Percentiles rank a stretch among this genome's conserved stretches.
These are phyloP conservation scores for Xanthoconium stramineum DNA, from an alignment of 768 basidiomycete species.

Conservation along the genomic window DNA sequence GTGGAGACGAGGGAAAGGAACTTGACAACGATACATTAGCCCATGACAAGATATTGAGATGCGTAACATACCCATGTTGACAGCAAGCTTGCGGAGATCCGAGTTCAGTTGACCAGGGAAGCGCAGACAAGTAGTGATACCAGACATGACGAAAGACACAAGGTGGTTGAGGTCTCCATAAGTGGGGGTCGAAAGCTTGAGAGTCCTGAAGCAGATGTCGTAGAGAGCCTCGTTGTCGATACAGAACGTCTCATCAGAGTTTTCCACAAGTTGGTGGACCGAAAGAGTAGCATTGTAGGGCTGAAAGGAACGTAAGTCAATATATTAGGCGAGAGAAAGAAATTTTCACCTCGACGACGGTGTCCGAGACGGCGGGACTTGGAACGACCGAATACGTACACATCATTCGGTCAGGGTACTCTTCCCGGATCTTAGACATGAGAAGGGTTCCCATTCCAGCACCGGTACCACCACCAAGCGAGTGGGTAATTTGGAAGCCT, in stretches of 20 bases:
- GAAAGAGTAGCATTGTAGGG: constrained; percentile 99
- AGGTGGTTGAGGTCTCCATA: constrained; percentile 98
- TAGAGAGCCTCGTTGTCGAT: constrained; percentile 99
- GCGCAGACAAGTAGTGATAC: constrained; percentile 96
- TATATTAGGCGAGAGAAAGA: background rate
- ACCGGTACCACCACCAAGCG: constrained; percentile 98
- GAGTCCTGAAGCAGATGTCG: constrained; percentile 97
- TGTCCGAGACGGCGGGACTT: constrained; percentile 96
- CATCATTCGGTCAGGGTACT: constrained; percentile 99
- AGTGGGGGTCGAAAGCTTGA: constrained; percentile 93
- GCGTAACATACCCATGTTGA: constrained; percentile 88
- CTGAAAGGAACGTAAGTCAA: constrained; percentile 35
- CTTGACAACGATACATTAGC: constrained; percentile 37
- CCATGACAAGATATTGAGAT: background rate
- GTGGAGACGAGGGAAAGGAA: constrained; percentile 98
- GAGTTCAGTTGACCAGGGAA: constrained; percentile 99
- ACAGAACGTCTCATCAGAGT: constrained; percentile 99
- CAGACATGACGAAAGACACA: constrained; percentile 97
- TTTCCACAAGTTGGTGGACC: constrained; percentile 98
- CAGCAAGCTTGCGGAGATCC: constrained; percentile 95
- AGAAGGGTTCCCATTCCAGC: constrained; percentile 99
- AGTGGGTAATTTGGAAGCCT: constrained; percentile 99
- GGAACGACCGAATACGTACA: constrained; percentile 99
- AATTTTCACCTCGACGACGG: constrained; percentile 82
- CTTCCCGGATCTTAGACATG: constrained; percentile 98